Evolutionary conservation across 2,329 filamentous ascomycete species (phyloP).

Genomic region (Fusarium sp.): DNA sequence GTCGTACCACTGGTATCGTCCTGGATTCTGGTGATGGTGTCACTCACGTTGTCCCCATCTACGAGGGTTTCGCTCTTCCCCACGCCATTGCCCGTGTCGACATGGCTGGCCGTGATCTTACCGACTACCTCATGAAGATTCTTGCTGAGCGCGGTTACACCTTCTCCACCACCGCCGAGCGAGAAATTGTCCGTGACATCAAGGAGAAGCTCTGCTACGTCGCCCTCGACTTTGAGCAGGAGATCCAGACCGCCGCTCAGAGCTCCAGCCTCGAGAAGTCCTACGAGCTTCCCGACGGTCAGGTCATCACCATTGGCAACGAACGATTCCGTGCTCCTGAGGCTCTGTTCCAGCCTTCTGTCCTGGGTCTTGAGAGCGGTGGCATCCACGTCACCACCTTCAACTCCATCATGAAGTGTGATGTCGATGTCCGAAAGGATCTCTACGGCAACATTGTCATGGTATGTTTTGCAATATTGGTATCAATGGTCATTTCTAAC

Average conservation of each 20-base stretch:
- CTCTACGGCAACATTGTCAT: slow-evolving; percentile 99
- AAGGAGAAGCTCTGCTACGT: slow-evolving; percentile 99
- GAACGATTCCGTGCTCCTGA: slow-evolving; percentile 99
- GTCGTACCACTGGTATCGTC: slow-evolving; percentile 99
- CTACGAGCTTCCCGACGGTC: slow-evolving; percentile 98
- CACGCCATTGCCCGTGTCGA: slow-evolving; percentile 99
- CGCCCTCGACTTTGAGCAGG: slow-evolving; percentile 99
- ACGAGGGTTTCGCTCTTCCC: slow-evolving; percentile 99
- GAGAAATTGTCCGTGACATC: slow-evolving; percentile 99
- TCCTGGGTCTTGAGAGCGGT: slow-evolving; percentile 97
- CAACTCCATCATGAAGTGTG: slow-evolving; percentile 99
- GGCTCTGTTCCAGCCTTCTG: slow-evolving; percentile 99
- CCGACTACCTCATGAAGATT: slow-evolving; percentile 99
- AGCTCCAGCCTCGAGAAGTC: slow-evolving; percentile 99
- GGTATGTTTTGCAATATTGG: slow-evolving; percentile 71
- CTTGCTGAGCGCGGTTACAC: slow-evolving; percentile 99
- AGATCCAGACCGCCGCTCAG: slow-evolving; percentile 99
- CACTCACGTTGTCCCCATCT: slow-evolving; percentile 99
- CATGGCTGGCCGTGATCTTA: slow-evolving; percentile 99
- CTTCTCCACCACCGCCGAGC: slow-evolving; percentile 99
- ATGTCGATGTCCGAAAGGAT: slow-evolving; percentile 99
- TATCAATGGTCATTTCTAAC: slow-evolving; percentile 48
- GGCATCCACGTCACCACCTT: slow-evolving; percentile 99
- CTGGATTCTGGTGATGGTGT: slow-evolving; percentile 99
- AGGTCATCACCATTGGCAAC: slow-evolving; percentile 99